These are phyloP conservation scores for Inonotus obliquus DNA, from an alignment of 1,284 basidiomycete species.

Conservation along the genomic window DNA sequence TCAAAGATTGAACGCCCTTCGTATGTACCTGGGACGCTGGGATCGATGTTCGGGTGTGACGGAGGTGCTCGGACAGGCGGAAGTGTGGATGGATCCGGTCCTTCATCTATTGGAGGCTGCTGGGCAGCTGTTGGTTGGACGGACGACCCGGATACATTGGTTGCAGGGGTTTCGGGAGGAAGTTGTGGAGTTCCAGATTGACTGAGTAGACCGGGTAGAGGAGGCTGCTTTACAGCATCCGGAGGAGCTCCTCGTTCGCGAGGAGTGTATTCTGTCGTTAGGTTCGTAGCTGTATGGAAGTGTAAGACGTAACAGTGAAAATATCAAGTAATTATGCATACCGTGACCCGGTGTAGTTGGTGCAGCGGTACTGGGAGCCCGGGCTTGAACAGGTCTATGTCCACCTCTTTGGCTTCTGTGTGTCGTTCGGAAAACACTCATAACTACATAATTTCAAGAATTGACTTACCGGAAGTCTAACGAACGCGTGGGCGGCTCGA, in stretches of 20 bases:
- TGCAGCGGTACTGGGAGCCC: neutral
- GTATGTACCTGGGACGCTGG: conserved; percentile 56
- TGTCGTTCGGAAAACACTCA: neutral
- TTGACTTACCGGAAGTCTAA: conserved; percentile 14
- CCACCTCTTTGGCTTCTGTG: conserved; percentile 9
- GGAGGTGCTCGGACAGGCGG: conserved; percentile 64
- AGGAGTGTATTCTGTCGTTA: conserved; percentile 89
- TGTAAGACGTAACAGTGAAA: neutral
- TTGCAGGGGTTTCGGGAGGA: conserved; percentile 20
- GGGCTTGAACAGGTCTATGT: conserved; percentile 12
- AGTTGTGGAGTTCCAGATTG: conserved; percentile 21
- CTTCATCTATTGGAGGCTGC: conserved; percentile 35
- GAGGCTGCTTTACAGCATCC: conserved; percentile 24
- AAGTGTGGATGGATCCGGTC: conserved; percentile 57
- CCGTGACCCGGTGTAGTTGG: neutral
- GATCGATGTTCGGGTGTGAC: conserved; percentile 75
- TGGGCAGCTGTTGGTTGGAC: conserved; percentile 22
- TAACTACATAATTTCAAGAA: neutral
- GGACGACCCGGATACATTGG: conserved; percentile 10
- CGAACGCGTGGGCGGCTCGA: conserved; percentile 12
- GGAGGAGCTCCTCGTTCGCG: conserved; percentile 57
- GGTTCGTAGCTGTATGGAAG: conserved; percentile 4
- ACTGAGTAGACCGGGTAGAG: conserved; percentile 28
- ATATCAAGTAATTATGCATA: neutral
- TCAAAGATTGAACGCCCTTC: conserved; percentile 87